Conservation (phyloP, 176 grass and related monocot genomes). For the Alopecurus myosuroides region DNA sequence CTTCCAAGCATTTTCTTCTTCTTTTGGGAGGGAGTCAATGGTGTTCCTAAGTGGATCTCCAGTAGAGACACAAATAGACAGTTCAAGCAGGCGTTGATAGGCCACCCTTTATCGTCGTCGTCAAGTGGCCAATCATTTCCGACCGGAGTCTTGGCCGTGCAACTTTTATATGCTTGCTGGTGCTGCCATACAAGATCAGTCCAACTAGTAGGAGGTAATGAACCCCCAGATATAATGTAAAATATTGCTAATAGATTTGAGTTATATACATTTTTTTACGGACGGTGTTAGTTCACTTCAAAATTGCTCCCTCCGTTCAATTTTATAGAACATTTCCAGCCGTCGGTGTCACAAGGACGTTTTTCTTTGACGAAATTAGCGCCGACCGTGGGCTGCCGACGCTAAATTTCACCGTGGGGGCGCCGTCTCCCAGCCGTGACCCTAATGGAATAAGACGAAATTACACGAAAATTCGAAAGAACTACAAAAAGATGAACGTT, state of each 20-base stretch:
- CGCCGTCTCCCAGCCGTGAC: too few species aligned
- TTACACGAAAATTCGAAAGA: too few species aligned
- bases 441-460: too few species aligned
- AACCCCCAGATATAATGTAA: not conserved
- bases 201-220: not conserved
- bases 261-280: not conserved
- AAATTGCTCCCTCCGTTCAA: too few species aligned
- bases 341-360: too few species aligned
- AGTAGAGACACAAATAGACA: too few species aligned
- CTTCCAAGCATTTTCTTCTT: not conserved
- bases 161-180: not conserved
- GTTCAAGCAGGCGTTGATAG: not conserved
- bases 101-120: not conserved
- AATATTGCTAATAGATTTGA: not conserved
- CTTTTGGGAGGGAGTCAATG: constrained; percentile 12
- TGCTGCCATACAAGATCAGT: not conserved
- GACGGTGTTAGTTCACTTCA: too few species aligned
- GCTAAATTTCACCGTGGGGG: too few species aligned
- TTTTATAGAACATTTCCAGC: too few species aligned
- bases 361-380: too few species aligned
- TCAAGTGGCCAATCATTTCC: not conserved
- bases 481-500: too few species aligned
- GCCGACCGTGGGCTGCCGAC: too few species aligned
- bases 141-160: not conserved
- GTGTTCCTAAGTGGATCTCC: not conserved